Percentiles rank a stretch among this genome's conserved stretches.
phyloP scores from a whole-genome alignment of 2,329 filamentous ascomycete genomes.

The Lasiodiplodia citricola region DNA sequence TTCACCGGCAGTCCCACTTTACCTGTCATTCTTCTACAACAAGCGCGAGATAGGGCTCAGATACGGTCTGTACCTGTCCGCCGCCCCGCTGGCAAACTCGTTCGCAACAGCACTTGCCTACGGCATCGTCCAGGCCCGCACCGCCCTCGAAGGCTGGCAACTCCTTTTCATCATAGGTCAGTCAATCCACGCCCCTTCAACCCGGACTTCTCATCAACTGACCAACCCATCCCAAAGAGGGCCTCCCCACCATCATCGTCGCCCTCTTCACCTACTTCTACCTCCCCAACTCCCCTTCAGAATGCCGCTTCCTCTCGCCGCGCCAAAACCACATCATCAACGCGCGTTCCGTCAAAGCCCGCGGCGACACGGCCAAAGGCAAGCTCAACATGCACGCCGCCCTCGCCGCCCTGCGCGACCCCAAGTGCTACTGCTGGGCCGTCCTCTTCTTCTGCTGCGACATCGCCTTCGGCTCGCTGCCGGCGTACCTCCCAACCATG shows the following conservation, averaged over 20 bases:
- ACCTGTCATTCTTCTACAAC: background rate
- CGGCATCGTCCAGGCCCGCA: background rate
- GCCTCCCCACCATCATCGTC: background rate
- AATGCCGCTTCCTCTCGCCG: background rate
- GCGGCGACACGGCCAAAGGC: background rate
- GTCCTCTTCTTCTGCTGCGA: background rate
- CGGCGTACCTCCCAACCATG: background rate
- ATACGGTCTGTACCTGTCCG: background rate
- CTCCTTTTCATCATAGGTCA: background rate
- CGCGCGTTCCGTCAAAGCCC: background rate
- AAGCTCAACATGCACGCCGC: background rate
- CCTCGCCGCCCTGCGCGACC: background rate
- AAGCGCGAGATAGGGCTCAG: background rate
- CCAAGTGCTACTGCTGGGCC: background rate
- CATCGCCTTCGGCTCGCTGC: background rate
- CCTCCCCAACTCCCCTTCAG: background rate
- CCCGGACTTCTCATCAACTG: background rate
- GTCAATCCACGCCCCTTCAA: background rate
- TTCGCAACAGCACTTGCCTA: background rate
- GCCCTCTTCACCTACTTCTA: background rate
- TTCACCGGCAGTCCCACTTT: background rate
- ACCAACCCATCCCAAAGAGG: background rate
- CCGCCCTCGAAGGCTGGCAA: background rate
- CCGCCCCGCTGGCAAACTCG: background rate
- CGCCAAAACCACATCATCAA: background rate